These are phyloP conservation scores for Solanum sitiens DNA, from an alignment of 257 asterid species.

Conservation along the genomic window DNA sequence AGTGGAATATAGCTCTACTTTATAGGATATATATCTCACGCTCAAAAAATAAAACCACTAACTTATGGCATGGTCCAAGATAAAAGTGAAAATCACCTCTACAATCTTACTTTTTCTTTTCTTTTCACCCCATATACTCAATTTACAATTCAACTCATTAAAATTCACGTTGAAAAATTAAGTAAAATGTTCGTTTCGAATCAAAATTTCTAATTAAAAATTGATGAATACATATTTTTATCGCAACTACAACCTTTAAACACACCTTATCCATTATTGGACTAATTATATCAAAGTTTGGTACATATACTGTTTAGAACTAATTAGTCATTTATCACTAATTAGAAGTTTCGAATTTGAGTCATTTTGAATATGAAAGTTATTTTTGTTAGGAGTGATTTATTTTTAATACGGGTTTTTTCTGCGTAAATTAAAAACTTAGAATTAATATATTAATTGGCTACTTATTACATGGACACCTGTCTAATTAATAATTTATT, in stretches of 20 bases:
- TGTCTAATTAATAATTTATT: not conserved
- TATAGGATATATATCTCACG: slow-evolving; percentile 36
- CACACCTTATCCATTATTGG: not conserved
- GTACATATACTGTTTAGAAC: not conserved
- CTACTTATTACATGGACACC: not conserved
- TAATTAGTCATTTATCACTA: not conserved
- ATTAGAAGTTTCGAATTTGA: too few relatives aligned
- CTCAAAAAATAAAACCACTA: slow-evolving; percentile 30
- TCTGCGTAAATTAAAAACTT: too few relatives aligned
- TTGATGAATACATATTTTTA: not conserved
- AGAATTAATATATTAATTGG: not conserved
- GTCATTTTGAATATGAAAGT: accelerated
- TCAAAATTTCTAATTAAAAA: not conserved
- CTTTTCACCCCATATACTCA: not conserved
- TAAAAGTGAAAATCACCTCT: slow-evolving; percentile 14
- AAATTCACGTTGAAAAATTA: not conserved
- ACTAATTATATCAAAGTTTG: not conserved
- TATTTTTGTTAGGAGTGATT: too few relatives aligned
- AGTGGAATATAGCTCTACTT: slow-evolving; percentile 29
- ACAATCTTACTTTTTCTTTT: slow-evolving; percentile 5
- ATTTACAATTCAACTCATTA: not conserved
- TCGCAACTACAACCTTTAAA: not conserved
- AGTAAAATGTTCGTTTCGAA: not conserved
- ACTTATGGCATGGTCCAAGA: slow-evolving; percentile 12
- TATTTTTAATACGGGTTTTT: too few relatives aligned